A percentile compares a stretch with the other conserved stretches of the same genome.
Evolutionary conservation across 257 asterid genomes (phyloP).

Genomic region (Solanum chilense): DNA sequence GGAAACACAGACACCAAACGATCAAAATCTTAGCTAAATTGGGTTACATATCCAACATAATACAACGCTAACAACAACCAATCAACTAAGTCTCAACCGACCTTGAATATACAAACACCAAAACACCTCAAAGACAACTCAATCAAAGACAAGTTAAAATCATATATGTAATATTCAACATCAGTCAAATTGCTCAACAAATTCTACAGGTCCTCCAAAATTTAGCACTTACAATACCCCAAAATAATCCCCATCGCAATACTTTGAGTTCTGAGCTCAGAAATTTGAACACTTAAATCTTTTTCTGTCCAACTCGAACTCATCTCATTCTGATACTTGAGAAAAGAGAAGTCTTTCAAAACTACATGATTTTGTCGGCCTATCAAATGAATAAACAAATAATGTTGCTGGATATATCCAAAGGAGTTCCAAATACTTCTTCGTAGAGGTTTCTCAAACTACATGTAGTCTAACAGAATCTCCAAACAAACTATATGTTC

Average conservation of each 20-base stretch:
- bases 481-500: neutral
- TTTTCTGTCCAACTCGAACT: no score
- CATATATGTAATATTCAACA: neutral
- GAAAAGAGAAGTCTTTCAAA: neutral
- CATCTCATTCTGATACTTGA: neutral
- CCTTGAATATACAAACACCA: neutral
- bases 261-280: no score
- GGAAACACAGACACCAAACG: neutral
- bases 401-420: neutral
- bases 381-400: neutral
- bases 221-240: neutral
- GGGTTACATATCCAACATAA: neutral
- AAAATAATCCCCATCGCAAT: neutral
- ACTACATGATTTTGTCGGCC: neutral
- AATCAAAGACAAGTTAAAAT: neutral
- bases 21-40: neutral
- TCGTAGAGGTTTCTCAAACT: neutral
- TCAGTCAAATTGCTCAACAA: neutral
- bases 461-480: neutral
- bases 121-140: neutral
- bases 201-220: neutral
- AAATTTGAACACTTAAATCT: no score
- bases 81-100: neutral
- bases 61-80: neutral
- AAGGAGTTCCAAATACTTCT: neutral